Conservation (phyloP, 768 basidiomycete species). For the Megacollybia marginata region DNA sequence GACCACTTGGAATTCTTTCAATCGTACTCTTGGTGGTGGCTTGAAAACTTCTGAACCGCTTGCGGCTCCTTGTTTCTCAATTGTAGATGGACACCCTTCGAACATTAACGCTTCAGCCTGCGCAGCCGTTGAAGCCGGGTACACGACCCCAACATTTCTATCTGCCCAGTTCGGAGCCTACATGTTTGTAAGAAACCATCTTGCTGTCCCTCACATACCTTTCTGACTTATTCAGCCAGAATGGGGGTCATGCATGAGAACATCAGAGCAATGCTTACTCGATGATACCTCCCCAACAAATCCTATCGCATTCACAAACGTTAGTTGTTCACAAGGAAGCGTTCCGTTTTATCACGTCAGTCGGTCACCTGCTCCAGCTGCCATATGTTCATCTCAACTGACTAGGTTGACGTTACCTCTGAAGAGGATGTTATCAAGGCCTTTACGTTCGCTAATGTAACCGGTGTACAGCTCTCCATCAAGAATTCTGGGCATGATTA, state of each 20-base stretch:
- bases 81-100: conserved; percentile 13
- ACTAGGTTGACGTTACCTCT: conserved; percentile 14
- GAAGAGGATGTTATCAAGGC: conserved; percentile 14
- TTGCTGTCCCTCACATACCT: not conserved
- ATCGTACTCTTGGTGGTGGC: conserved; percentile 19
- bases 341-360: conserved; percentile 14
- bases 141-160: conserved; percentile 18
- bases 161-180: conserved; percentile 17
- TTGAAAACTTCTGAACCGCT: conserved; percentile 19
- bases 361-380: not conserved
- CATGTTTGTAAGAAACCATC: conserved; percentile 17
- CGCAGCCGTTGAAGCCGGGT: conserved; percentile 17
- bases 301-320: conserved; percentile 6
- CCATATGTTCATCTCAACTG: not conserved
- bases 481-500: conserved; percentile 24
- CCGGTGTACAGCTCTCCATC: conserved; percentile 16
- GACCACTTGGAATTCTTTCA: not conserved
- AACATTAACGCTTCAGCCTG: conserved; percentile 16
- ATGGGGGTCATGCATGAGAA: conserved; percentile 29
- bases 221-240: conserved; percentile 16
- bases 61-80: conserved; percentile 24
- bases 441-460: conserved; percentile 14
- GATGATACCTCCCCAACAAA: conserved; percentile 15
- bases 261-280: conserved; percentile 19
- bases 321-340: conserved; percentile 12